Conservation (phyloP, 2,329 filamentous ascomycete species). For the Cladobotryum protrusum region DNA sequence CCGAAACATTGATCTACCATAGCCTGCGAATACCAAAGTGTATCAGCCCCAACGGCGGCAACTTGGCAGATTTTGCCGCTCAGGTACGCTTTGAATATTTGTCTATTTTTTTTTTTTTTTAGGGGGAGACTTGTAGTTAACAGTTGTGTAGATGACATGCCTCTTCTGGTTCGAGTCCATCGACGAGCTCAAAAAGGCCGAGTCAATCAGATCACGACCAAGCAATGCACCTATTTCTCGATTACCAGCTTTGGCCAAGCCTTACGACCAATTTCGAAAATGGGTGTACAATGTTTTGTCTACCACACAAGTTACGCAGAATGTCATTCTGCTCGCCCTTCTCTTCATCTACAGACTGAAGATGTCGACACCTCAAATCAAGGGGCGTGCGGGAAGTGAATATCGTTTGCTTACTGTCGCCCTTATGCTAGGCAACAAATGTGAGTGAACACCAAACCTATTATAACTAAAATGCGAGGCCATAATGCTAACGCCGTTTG, state of each 20-base stretch:
- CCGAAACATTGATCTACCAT: constrained; percentile 46
- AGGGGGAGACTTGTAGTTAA: neutral
- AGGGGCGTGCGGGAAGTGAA: constrained; percentile 88
- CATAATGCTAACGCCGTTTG: constrained; percentile 16
- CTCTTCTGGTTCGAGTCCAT: constrained; percentile 96
- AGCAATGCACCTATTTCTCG: constrained; percentile 37
- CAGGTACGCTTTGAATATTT: constrained; percentile 48
- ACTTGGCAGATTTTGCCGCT: constrained; percentile 74
- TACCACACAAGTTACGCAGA: constrained; percentile 93
- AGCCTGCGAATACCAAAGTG: constrained; percentile 67
- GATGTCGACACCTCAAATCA: constrained; percentile 79
- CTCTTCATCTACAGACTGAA: constrained; percentile 93
- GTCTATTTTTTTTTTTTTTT: neutral
- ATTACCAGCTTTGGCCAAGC: constrained; percentile 66
- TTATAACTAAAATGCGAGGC: no score
- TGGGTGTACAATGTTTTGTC: constrained; percentile 89
- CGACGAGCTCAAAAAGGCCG: constrained; percentile 68
- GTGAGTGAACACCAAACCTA: constrained; percentile 39
- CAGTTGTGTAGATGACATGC: constrained; percentile 71
- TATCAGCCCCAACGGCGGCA: constrained; percentile 70
- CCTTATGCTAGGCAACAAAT: constrained; percentile 97
- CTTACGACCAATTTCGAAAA: constrained; percentile 76
- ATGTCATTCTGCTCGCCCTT: constrained; percentile 84
- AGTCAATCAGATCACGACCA: constrained; percentile 47
- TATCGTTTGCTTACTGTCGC: constrained; percentile 89